Base-by-base conservation (phyloP, 1,139 yeast species). In the Kluyveromyces marxianus region DNA sequence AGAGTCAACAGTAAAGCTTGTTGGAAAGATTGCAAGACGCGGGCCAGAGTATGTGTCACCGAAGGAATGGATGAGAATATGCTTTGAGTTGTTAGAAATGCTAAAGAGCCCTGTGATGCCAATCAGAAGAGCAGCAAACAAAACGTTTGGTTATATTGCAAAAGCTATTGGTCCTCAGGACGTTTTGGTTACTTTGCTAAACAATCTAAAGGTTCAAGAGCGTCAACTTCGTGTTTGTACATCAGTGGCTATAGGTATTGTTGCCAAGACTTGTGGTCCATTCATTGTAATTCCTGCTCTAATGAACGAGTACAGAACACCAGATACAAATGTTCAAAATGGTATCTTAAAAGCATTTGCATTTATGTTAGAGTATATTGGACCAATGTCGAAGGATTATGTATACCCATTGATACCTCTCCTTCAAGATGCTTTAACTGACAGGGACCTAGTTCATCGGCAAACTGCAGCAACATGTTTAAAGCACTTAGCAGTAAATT, bases 171-270 rank as follows among this genome's bases (percentile, higher is more conserved):
- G 99, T 0, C 99, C 99, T 0, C 95, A 88, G 52, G 98, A 92
- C 63, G 95, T 94, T 3, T 68, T 92, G 32, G 92, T 86, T 0
- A 85, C 95, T 55, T 69, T 94, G 34, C 70, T 94, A 47, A 87
- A 86, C 55, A 92, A 92, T 56, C 69, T 94, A 52, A 75, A 88
- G 49, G 96, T 90, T 3, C 97, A 92, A 63, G 98, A 92, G 59
- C 86, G 99, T 60, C 98, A 94, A 65, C 72, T 89, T 39, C 82
- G 99, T 58, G 97, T 94, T 8, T 90, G 97, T 62, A 89, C 98
- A 0, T 97, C 98, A 1, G 97, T 94, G 37, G 99, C 99, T 0
- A 87, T 94, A 55, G 98, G 96, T 34, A 90, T 94, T 57, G 96
- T 94, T 10, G 97, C 98, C 0, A 95, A 90, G 48, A 81, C 85